Base-by-base conservation (phyloP, 1,284 basidiomycete species). In the Pholiota adiposa region DNA sequence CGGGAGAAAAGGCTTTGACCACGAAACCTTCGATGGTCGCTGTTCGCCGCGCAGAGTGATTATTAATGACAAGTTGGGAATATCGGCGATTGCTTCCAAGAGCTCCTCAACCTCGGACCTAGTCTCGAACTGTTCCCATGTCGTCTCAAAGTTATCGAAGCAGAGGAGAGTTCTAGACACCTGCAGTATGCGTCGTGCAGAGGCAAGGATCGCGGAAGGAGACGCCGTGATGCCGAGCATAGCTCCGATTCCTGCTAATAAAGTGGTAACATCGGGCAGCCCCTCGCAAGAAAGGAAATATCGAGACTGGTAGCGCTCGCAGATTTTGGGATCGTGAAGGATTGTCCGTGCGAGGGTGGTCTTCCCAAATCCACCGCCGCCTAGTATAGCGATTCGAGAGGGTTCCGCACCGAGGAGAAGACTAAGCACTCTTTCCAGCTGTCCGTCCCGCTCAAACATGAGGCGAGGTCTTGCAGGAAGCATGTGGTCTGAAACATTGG, bases 91-190 rank as follows among this genome's bases (percentile, higher is more conserved):
- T 5, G 23, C 14, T 12, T 19, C 36, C 14, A 53, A 25, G 4
- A 43, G 11, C 2, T 53, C 40, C 16, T 53, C 51, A 6, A 53
- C 38, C 2, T 40, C 27, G 1, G 38, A 11, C 6, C 38, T 23
- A 14, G 51, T n/a, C 2, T 31, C 38, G 2, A 18, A 40, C 14
- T 25, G 23, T 8, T 53, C 51, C 51, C 51, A 53, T 1, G 40
- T 12, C n/a, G 51, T 53, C 18, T 53, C 51, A 12, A 53, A 53
- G 27, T 53, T 53, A 18, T 53, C 51, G 25, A 53, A 14, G 25
- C 51, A 53, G 1, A 53, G 7, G 11, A 53, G 5, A 16, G 38
- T 31, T 2, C 18, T 12, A 8, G 40, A 43, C 2, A 9, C 21
- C 6, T 1, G n/a, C 18, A 43, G 40, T 4, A 43, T 2, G 19